phyloP scores from a whole-genome alignment of 1,284 basidiomycete species.

The Xerocomus nothofagi region DNA sequence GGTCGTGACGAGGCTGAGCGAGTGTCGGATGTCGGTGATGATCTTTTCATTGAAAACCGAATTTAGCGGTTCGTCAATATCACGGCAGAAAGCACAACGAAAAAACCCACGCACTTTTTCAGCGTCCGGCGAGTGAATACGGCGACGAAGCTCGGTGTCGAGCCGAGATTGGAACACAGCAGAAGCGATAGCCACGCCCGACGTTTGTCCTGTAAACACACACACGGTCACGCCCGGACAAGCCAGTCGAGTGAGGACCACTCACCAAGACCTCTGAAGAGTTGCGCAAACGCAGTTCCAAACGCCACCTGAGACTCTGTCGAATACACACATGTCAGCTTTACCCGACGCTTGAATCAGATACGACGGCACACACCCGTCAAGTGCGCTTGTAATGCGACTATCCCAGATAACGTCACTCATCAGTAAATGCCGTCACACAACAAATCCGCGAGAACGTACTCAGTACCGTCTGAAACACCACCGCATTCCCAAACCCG shows the following conservation, averaged over 20 bases:
- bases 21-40: conserved; percentile 16
- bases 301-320: conserved; percentile 20
- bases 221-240: no score
- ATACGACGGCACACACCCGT: conserved; percentile 10
- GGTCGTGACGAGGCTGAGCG: conserved; percentile 11
- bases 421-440: neutral
- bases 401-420: conserved; percentile 4
- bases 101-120: conserved; percentile 11
- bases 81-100: neutral
- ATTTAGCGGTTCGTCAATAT: neutral
- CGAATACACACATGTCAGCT: neutral
- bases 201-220: conserved; percentile 10
- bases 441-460: neutral
- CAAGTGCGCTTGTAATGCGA: conserved; percentile 23
- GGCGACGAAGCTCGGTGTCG: conserved; percentile 17
- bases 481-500: conserved; percentile 25
- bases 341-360: no score
- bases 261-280: conserved; percentile 24
- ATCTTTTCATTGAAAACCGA: conserved; percentile 16
- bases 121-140: conserved; percentile 12
- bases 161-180: conserved; percentile 24
- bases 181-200: conserved; percentile 18
- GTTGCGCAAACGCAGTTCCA: conserved; percentile 19
- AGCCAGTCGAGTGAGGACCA: neutral
- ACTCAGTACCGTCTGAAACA: conserved; percentile 25